Base-by-base conservation (phyloP, 768 basidiomycete species). In the Amanita pallidorosea region DNA sequence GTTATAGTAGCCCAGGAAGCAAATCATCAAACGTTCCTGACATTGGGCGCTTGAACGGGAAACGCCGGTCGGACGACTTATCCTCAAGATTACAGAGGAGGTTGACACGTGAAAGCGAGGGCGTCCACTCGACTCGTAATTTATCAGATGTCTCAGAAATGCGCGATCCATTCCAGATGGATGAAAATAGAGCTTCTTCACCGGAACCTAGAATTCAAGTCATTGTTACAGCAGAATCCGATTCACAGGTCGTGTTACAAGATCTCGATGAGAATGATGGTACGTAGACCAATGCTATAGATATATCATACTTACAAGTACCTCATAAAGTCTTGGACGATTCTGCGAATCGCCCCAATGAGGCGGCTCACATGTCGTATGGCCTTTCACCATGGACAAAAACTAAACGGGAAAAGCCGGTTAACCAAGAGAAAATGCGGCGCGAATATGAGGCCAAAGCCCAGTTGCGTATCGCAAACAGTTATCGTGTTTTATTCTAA, bases 371-470 rank as follows among this genome's bases (percentile, higher is more conserved):
- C 22, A 23, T 9, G 29, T 7, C 25, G 6, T n/a, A 22, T n/a
- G 15, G 42, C 23, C 50, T 51, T 22, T 43, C 50, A 17, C 50
- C 50, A 9, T 51, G 50, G 50, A 45, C 20, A 15, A 33, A 51
- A 37, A 51, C 31, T 31, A 45, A 27, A 45, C 50, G 22, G 31
- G n/a, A 13, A 36, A 51, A 45, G 23, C 33, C 31, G 34, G 27
- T 51, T 17, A 45, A 36, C 17, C 42, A 51, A 27, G 50, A 51
- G 46, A 68, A 67, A 38, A 63, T 77, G 22, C 70, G 69, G 46
- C 65, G 62, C 20, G 82, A 83, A 54, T 85, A 88, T 52, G 78
- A 82, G 44, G 62, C 63, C 45, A 83, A 81, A 60, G 59, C 71
- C 53, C 67, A 71, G 81, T 83, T 33, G 60, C 49, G 75, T 68